Percentiles rank a stretch among this genome's conserved stretches.
Conservation (phyloP, 2,329 filamentous ascomycete species). For the Acarospora socialis region DNA sequence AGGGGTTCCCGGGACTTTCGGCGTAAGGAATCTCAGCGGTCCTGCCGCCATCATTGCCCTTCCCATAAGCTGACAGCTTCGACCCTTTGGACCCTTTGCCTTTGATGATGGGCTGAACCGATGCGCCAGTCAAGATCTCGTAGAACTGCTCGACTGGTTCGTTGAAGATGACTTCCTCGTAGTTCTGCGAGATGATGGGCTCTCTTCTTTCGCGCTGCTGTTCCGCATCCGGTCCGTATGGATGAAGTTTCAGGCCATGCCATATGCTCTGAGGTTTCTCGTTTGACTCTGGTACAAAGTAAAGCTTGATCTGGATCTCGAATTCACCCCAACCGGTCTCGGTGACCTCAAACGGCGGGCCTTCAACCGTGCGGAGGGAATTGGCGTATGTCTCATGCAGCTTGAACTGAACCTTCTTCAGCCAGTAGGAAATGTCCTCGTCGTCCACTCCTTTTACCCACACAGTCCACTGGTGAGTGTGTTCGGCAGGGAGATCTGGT, state of each 20-base stretch:
- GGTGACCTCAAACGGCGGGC: conserved; percentile 65
- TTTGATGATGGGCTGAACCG: conserved; percentile 42
- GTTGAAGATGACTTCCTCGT: conserved; percentile 94
- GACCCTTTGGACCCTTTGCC: conserved; percentile 26
- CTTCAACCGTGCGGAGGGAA: conserved; percentile 71
- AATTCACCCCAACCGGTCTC: conserved; percentile 99
- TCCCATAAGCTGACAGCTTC: conserved; percentile 12
- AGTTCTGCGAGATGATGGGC: conserved; percentile 62
- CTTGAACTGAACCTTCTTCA: conserved; percentile 95
- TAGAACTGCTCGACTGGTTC: conserved; percentile 90
- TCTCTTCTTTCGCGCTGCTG: conserved; percentile 50
- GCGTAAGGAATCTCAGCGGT: conserved; percentile 11
- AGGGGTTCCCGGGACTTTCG: conserved; percentile 7
- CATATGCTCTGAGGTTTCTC: conserved; percentile 96
- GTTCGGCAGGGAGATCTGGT: conserved; percentile 63
- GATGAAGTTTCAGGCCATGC: conserved; percentile 81
- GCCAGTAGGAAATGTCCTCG: conserved; percentile 86
- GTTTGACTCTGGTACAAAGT: conserved; percentile 72
- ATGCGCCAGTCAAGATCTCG: conserved; percentile 67
- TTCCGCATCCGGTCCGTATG: conserved; percentile 68
- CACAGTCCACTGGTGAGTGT: conserved; percentile 93
- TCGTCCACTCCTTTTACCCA: conserved; percentile 85
- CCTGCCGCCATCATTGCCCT: conserved; percentile 8
- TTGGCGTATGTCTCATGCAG: conserved; percentile 95
- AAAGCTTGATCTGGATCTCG: conserved; percentile 86